These are phyloP conservation scores for Rutstroemia sydowiana DNA, from an alignment of 2,329 filamentous ascomycete species.

Conservation along the genomic window DNA sequence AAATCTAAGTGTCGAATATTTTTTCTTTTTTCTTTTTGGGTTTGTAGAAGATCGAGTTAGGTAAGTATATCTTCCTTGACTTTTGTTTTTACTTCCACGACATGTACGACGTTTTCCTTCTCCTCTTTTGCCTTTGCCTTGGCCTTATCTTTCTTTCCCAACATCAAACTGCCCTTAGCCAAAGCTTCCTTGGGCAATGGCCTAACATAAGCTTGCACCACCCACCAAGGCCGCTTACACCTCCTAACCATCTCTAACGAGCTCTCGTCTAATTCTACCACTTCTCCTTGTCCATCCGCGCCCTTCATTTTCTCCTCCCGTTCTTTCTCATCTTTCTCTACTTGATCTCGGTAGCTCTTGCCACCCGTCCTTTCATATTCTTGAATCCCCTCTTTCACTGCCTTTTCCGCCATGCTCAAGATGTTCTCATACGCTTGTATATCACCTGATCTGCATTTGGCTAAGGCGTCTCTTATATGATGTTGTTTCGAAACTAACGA, in stretches of 20 bases:
- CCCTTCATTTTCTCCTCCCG: slow-evolving; percentile 25
- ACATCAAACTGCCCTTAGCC: slow-evolving; percentile 67
- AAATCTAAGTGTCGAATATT: too few relatives aligned
- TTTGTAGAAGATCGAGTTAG: too few relatives aligned
- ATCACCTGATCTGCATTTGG: slow-evolving; percentile 59
- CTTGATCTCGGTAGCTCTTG: slow-evolving; percentile 39
- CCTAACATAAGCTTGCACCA: slow-evolving; percentile 79
- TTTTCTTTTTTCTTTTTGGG: too few relatives aligned
- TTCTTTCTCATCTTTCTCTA: slow-evolving; percentile 18
- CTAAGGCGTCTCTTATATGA: slow-evolving; percentile 78
- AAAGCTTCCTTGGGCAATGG: slow-evolving; percentile 83
- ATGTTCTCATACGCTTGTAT: slow-evolving; percentile 72
- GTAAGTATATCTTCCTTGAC: neutral
- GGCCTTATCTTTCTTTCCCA: slow-evolving; percentile 62
- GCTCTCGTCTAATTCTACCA: slow-evolving; percentile 39
- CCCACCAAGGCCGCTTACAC: slow-evolving; percentile 81
- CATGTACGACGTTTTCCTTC: slow-evolving; percentile 11
- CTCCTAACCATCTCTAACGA: slow-evolving; percentile 60
- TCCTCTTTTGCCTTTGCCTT: slow-evolving; percentile 41
- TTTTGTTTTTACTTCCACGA: neutral
- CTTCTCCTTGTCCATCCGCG: slow-evolving; percentile 27
- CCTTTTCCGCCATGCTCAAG: slow-evolving; percentile 65
- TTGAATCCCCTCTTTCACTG: slow-evolving; percentile 63
- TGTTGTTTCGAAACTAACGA: slow-evolving; percentile 75
- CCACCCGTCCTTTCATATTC: slow-evolving; percentile 54